Base-by-base conservation (phyloP, 2,329 filamentous ascomycete genomes). In the Tetracladium maxilliforme region DNA sequence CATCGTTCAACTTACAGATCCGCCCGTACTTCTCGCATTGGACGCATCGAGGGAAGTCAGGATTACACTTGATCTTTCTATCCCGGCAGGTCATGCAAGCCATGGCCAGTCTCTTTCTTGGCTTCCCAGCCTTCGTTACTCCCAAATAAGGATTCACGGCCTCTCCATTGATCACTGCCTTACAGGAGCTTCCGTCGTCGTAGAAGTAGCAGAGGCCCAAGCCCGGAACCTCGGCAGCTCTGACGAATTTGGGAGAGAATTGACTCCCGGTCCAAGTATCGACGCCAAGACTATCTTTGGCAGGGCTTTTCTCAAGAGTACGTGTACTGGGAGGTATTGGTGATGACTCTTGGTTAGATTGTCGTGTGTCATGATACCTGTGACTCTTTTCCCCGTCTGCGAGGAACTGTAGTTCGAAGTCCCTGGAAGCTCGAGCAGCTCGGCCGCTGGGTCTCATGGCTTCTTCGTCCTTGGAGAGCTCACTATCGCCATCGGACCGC, bases 61-160 rank as follows among this genome's bases (percentile, higher is more conserved):
- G 86, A 36, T 93, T 83, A 43, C 86, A 94, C 50, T 92, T 93
- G 55, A 94, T 92, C 61, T 93, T 94, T 70, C 93, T 94, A 54
- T 93, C 84, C 24, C 86, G 70, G 47, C 86, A 94, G 9, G 83
- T 90, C 30, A 92, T 64, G 44, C 86, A 94, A n/a, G 83, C 83
- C 46, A 92, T 84, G 14, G 86, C 84, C 29, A 93, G 61, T 29
- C 86, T 67, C 55, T 94, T 94, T 37, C 86, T 70, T 23, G 86
- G 84, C 54, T 92, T 93, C 10, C 86, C 86, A 3, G 86, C 84
- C 52, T 93, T 93, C 18, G 86, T 93, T 7, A 92, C 73, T 10
- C 86, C 84, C 86, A 84, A 93, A 37, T 82, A 80, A 2, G 84
- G 81, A 45, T 92, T 93, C 25, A 93, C 83, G 1, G 64, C 63